A percentile compares a stretch with the other conserved stretches of the same genome.
phyloP scores from a whole-genome alignment of 495 filamentous ascomycete species.

The Hypomontagnella monticulosa region DNA sequence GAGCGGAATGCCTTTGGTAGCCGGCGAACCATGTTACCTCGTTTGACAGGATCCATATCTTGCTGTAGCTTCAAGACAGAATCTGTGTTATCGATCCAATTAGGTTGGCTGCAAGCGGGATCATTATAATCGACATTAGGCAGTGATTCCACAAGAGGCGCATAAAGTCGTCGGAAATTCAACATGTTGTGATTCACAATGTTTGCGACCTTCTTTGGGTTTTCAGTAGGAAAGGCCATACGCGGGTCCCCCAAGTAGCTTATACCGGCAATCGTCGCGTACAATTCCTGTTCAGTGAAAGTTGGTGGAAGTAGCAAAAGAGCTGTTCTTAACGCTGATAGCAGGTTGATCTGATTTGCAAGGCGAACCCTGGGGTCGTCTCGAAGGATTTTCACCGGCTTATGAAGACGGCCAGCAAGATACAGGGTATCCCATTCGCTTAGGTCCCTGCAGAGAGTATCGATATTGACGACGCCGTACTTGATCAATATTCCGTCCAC shows the following conservation, averaged over 20 bases:
- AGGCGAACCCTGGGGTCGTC: slow-evolving; percentile 91
- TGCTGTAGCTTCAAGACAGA: slow-evolving; percentile 69
- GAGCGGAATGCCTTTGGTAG: slow-evolving; percentile 87
- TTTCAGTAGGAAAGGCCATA: slow-evolving; percentile 87
- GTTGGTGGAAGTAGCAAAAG: slow-evolving; percentile 81
- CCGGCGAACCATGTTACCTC: slow-evolving; percentile 95
- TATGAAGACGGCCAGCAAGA: slow-evolving; percentile 91
- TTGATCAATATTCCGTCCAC: slow-evolving; percentile 98
- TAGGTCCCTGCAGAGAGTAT: slow-evolving; percentile 86
- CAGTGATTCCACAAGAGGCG: slow-evolving; percentile 85
- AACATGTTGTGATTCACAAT: slow-evolving; percentile 91
- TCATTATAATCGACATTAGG: slow-evolving; percentile 89
- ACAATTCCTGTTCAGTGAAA: slow-evolving; percentile 90
- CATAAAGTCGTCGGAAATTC: slow-evolving; percentile 90
- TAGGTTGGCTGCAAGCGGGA: slow-evolving; percentile 63
- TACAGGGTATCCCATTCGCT: slow-evolving; percentile 92
- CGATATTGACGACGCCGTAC: slow-evolving; percentile 93
- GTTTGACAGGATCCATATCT: slow-evolving; percentile 88
- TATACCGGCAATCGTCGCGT: slow-evolving; percentile 87
- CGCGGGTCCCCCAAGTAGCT: slow-evolving; percentile 94
- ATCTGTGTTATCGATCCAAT: slow-evolving; percentile 73
- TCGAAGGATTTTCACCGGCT: slow-evolving; percentile 96
- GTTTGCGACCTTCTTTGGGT: slow-evolving; percentile 91
- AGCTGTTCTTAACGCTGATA: slow-evolving; percentile 89
- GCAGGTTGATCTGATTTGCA: slow-evolving; percentile 92